Evolutionary conservation across 495 filamentous ascomycete genomes (phyloP), one percentile per base, ranked within the genome.

Genomic region (Penicillium dipodomyicola): DNA sequence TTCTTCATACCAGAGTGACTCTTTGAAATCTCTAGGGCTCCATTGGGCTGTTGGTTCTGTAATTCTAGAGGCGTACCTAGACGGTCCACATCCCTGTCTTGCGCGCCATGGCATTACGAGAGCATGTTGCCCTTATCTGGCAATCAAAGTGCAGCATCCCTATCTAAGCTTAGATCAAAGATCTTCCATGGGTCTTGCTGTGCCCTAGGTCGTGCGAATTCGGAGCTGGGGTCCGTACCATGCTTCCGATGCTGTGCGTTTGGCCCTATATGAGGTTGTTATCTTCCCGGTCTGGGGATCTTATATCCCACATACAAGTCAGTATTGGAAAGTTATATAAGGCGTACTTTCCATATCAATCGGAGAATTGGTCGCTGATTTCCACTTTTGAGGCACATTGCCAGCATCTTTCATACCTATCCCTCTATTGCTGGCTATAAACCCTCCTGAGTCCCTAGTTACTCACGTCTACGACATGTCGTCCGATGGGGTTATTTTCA

Each of bases 401-500:
- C 20, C 32, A 14, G 14, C 25, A n/a, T 22, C 20, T 37, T 10
- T 12, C 17, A 20, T 11, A 42, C 42, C 30, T 1, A 39, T 40
- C 15, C 32, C 40, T 42, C 4, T 29, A 7, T 39, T 49, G 46
- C 47, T 23, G 47, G 47, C 8, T 10, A 29, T 29, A n/a, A 29
- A 46, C 17, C 29, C 19, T 9, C 2, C n/a, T 2, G 17, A 12
- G 9, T 37, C 20, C 5, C 32, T 23, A 20, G 3, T 27, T n/a
- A 12, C 5, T 33, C 17, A 41, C 19, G 42, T 10, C 11, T 33
- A 48, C 14, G 17, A 17, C 27, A 37, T 25, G 20, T 25, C 46
- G 29, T 49, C 47, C n/a, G 47, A 32, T 25, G 39, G 49, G 29
- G 59, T 61, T 25, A 57, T 47, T 4, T 79, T 79, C 49, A 61